Evolutionary conservation across 352 stramenopile species (phyloP), one percentile per base, ranked within the genome.

Genomic region (Phytophthora fragariaefolia): DNA sequence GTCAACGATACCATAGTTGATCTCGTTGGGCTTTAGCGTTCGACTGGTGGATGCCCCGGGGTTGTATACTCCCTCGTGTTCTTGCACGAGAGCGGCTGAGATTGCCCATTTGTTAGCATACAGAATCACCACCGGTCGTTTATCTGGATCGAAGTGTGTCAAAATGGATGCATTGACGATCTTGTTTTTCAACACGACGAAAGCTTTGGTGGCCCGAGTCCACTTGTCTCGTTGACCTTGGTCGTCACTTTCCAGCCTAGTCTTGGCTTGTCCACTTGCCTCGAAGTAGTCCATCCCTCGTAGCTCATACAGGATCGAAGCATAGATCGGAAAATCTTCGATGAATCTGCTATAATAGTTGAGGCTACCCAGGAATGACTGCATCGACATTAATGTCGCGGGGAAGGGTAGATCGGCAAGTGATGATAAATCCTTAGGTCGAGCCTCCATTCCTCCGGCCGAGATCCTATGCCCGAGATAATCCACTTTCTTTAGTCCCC

Each of bases 321-420:
- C 50, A 40, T 67, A 63, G 0, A 66, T 20, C 7, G 48, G 23
- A 4, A 59, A 72, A 26, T 67, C 32, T 5, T 66, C 57, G 6
- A 72, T 58, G 56, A 67, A 63, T 8, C 34, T 7, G 42, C 47
- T 60, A 32, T 64, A 62, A 56, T 72, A 72, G 32, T 61, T 72
- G 7, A 67, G 26, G 13, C 56, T 63, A 0, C 58, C 58, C 1
- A 73, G 24, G 15, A 76, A 76, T 1, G 45, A 51, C 17, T 53
- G 46, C 46, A 9, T 36, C 30, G 30, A n/a, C n/a, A n/a, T n/a
- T n/a, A n/a, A n/a, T n/a, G n/a, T n/a, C n/a, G n/a, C n/a, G n/a
- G n/a, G n/a, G n/a, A n/a, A n/a, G n/a, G n/a, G n/a, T n/a, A n/a
- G n/a, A n/a, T n/a, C n/a, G n/a, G n/a, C n/a, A n/a, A n/a, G n/a